Percentiles rank a stretch among this genome's conserved stretches.
Conservation (phyloP, 441 rosid genomes). For the Croton laevigatus region DNA sequence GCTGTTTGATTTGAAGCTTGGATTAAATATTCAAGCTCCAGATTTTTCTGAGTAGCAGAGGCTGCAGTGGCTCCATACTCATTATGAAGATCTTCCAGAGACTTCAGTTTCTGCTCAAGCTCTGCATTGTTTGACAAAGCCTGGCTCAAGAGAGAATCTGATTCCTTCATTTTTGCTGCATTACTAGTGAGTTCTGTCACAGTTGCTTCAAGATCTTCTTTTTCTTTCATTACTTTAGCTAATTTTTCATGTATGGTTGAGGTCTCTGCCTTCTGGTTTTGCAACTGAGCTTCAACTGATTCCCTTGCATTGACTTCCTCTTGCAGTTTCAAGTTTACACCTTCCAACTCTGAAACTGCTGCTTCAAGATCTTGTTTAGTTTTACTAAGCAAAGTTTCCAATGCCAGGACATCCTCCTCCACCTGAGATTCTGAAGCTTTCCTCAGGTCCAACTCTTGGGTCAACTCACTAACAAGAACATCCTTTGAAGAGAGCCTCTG, state of each 20-base stretch:
- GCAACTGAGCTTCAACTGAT: slow-evolving; percentile 38
- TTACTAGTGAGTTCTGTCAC: slow-evolving; percentile 47
- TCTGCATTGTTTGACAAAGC: slow-evolving; percentile 67
- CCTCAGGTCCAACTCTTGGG: slow-evolving; percentile 55
- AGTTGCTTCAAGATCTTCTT: slow-evolving; percentile 57
- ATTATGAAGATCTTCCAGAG: slow-evolving; percentile 54
- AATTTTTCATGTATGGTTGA: slow-evolving; percentile 36
- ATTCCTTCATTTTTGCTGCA: slow-evolving; percentile 44
- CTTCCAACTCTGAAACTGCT: slow-evolving; percentile 52
- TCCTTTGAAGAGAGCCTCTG: slow-evolving; percentile 67
- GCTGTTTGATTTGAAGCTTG: slow-evolving; percentile 55
- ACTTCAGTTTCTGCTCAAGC: slow-evolving; percentile 73
- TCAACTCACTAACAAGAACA: slow-evolving; percentile 48
- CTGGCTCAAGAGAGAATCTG: slow-evolving; percentile 68
- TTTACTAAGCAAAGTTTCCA: slow-evolving; percentile 41
- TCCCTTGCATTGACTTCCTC: slow-evolving; percentile 52
- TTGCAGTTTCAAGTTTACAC: slow-evolving; percentile 43
- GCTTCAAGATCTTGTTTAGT: slow-evolving; percentile 55
- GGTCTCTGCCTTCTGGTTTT: slow-evolving; percentile 37
- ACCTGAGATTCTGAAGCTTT: slow-evolving; percentile 63
- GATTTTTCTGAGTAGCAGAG: slow-evolving; percentile 64
- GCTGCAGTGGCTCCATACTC: slow-evolving; percentile 62
- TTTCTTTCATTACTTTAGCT: slow-evolving; percentile 37
- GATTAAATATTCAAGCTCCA: slow-evolving; percentile 67
- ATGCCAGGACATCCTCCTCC: slow-evolving; percentile 55